phyloP scores from a whole-genome alignment of 140 eudicot genomes.

The Bidens hawaiensis region DNA sequence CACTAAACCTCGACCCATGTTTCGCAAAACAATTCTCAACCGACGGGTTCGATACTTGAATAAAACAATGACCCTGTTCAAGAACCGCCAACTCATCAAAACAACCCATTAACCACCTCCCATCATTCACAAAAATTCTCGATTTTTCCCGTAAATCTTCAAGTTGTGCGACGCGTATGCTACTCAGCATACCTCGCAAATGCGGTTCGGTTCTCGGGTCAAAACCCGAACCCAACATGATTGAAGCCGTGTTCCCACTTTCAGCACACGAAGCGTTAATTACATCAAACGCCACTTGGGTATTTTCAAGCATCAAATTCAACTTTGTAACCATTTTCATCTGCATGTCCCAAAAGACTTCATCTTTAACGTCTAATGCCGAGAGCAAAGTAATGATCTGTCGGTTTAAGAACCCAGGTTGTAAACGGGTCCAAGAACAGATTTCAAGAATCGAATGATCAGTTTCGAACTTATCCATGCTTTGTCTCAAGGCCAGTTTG shows the following conservation, averaged over 20 bases:
- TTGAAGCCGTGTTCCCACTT: conserved; percentile 78
- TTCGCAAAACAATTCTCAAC: conserved; percentile 61
- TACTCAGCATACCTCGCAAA: conserved; percentile 68
- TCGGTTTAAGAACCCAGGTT: conserved; percentile 83
- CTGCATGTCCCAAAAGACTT: conserved; percentile 73
- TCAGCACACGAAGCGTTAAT: conserved; percentile 80
- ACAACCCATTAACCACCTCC: conserved; percentile 98
- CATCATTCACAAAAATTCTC: conserved; percentile 75
- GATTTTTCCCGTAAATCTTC: conserved; percentile 76
- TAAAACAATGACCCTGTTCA: conserved; percentile 81
- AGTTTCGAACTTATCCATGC: conserved; percentile 73
- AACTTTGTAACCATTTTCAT: conserved; percentile 46
- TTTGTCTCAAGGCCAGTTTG: conserved; percentile 43
- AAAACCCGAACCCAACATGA: conserved; percentile 89
- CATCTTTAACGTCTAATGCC: conserved; percentile 56
- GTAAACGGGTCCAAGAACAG: conserved; percentile 79
- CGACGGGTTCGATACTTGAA: conserved; percentile 72
- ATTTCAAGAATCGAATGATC: conserved; percentile 63
- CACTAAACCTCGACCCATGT: conserved; percentile 72
- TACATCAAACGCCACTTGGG: conserved; percentile 63
- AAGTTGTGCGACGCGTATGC: conserved; percentile 77
- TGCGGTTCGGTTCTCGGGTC: conserved; percentile 76
- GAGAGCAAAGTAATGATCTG: conserved; percentile 87
- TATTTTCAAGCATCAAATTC: conserved; percentile 50
- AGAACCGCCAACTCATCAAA: conserved; percentile 71